Conservation (phyloP, 768 basidiomycete genomes). For the Ramaria sp. region DNA sequence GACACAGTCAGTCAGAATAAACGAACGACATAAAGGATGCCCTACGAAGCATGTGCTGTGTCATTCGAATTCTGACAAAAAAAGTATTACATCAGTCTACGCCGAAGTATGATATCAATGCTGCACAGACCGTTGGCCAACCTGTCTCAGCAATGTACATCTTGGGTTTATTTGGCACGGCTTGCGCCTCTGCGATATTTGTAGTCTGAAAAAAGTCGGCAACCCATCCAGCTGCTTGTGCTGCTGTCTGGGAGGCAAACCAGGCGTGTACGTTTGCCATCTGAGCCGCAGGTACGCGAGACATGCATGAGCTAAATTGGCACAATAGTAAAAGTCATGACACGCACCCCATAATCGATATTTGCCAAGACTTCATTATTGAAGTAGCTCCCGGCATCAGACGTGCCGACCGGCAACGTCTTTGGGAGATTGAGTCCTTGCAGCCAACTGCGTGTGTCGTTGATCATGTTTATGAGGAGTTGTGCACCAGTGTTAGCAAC, state of each 20-base stretch:
- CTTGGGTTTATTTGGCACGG: constrained; percentile 57
- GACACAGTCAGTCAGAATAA: not conserved
- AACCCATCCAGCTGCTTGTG: constrained; percentile 73
- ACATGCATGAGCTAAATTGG: not conserved
- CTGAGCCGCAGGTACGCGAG: constrained; percentile 21
- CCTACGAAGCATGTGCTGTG: not conserved
- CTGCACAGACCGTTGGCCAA: constrained; percentile 56
- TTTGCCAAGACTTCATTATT: constrained; percentile 53
- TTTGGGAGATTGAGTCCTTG: constrained; percentile 45
- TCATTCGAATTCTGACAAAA: constrained; percentile 1
- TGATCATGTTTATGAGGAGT: constrained; percentile 55
- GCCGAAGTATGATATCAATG: not conserved
- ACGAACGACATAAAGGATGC: not conserved
- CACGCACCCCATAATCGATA: constrained; percentile 58
- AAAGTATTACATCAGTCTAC: not conserved
- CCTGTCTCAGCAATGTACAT: constrained; percentile 96
- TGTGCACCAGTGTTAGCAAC: constrained; percentile 52
- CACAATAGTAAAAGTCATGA: constrained; percentile 7
- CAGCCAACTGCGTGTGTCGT: constrained; percentile 28
- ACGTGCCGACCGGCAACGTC: constrained; percentile 59
- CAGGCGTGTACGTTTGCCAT: constrained; percentile 90
- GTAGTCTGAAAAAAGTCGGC: constrained; percentile 58
- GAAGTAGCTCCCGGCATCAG: constrained; percentile 84
- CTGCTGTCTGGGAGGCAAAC: constrained; percentile 75
- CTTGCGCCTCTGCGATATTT: constrained; percentile 48